Evolutionary conservation across 2,329 filamentous ascomycete species (phyloP), one percentile per base, ranked within the genome.

Genomic region (Phialophora macrospora): DNA sequence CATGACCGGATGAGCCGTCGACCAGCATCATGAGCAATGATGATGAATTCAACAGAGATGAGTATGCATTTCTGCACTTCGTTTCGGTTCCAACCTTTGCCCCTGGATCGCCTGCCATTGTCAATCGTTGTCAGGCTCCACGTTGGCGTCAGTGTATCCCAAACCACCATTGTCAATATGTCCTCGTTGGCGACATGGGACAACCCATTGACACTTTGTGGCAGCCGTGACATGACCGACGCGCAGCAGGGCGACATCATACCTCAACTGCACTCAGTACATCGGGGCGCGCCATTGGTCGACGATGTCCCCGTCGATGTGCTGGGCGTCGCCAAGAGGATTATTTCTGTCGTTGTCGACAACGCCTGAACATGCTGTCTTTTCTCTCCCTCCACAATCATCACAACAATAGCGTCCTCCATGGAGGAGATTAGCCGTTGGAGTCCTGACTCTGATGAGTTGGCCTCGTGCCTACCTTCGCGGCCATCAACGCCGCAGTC

Each of bases 1-100:
- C 24, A 34, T 30, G 52, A 55, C 26, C 12, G 12, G 52, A 55
- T 55, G 26, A 30, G 48, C 32, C 17, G 17, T 41, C 26, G 34
- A 62, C 52, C 57, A 60, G 38, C 60, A 57, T 63, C 62, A 69
- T 69, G 62, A 55, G 41, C 54, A 38, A 69, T 61, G 63, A 67
- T 59, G 61, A 65, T 58, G 51, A 66, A 55, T 63, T 57, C 57
- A 62, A 64, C 67, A 67, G 58, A 69, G 48, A n/a, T 30, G 52
- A 30, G 26, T 34, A 30, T 55, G n/a, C 26, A 55, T 34, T 54
- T 34, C 14, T 55, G 52, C 17, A 34, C 28, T 30, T 20, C 52
- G 3, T 20, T 51, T 51, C 22, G 24, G 20, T 26, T 26, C 48
- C 20, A 12, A 8, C 48, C 22, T 22, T 51, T 51, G 48, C 5